Base-by-base conservation (phyloP, 768 basidiomycete genomes). In the Rickenella mellea region DNA sequence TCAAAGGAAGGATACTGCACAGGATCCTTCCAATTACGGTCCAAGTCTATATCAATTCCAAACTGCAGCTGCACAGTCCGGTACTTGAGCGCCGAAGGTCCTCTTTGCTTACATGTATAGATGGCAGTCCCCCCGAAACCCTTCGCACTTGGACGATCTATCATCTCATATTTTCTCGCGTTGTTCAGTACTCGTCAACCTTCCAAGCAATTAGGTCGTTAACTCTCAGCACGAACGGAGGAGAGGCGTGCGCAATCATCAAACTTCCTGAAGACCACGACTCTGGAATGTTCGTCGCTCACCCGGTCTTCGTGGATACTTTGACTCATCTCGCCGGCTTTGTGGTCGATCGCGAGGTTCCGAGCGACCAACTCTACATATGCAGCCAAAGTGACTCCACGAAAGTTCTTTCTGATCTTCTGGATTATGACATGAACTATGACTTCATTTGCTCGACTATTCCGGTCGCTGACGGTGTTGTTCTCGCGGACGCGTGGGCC, bases 251-350 rank as follows among this genome's bases (percentile, higher is more conserved):
- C 47, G 83, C 78, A 2, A 56, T 59, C 1, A 55, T 82, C 20
- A 51, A 58, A 21, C 59, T 80, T 11, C 27, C 46, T 3, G 49
- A 52, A 7, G 48, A 63, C 32, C 45, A 62, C 19, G 47, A 50
- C 14, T 55, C 62, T 21, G 47, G 51, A 21, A 48, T 55, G 10
- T 73, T 69, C 46, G 60, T 66, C 9, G 59, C 64, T 3, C 69
- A 79, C 46, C 74, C 76, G 5, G 54, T 81, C 20, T 82, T 84
- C 58, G 61, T 73, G 44, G 83, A 86, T 48, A 74, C 78, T 0
- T 61, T 86, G 24, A 61, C 84, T 24, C 84, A 86, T 44, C 68
- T 74, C 27, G 74, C 82, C 0, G 84, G 84, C 3, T 83, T 86
- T 57, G 60, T 84, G 26, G 69, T 75, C 20, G 86, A 86, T 55